Evolutionary conservation across 2,329 filamentous ascomycete genomes (phyloP).

Genomic region (Trichoderma sp.): DNA sequence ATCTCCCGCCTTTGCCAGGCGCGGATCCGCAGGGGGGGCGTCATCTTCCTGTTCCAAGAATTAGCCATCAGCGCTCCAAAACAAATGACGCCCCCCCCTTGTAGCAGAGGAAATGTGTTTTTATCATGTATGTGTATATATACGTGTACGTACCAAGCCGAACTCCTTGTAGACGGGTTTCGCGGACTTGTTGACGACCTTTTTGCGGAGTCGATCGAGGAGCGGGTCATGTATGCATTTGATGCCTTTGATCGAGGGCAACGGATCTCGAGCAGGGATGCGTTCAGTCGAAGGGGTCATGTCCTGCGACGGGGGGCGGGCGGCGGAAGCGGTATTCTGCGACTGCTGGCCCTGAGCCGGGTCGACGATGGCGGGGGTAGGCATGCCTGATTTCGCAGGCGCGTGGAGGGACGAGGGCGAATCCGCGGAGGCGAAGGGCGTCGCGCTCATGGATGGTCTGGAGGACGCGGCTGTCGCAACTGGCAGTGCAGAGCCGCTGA

Average conservation of each 20-base stretch:
- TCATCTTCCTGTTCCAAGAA: constrained; percentile 72
- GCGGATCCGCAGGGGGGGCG: constrained; percentile 77
- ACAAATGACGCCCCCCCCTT: constrained; percentile 65
- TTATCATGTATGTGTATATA: constrained; percentile 25
- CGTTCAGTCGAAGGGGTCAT: constrained; percentile 44
- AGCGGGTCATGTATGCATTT: constrained; percentile 65
- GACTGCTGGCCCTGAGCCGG: constrained; percentile 35
- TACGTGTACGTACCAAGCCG: constrained; percentile 63
- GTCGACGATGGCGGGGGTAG: constrained; percentile 54
- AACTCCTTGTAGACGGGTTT: constrained; percentile 66
- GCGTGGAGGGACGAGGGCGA: constrained; percentile 55
- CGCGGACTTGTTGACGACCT: constrained; percentile 56
- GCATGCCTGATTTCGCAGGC: constrained; percentile 57
- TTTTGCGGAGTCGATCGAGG: constrained; percentile 54
- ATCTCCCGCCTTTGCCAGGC: constrained; percentile 67
- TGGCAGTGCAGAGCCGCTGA: constrained; percentile 56
- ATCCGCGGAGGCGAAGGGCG: constrained; percentile 43
- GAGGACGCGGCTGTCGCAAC: constrained; percentile 47
- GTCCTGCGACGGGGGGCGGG: constrained; percentile 41
- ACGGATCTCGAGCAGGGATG: constrained; percentile 60
- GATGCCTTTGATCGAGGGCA: constrained; percentile 56
- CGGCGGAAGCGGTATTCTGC: constrained; percentile 36
- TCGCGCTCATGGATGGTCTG: constrained; percentile 45
- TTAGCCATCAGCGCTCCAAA: constrained; percentile 60
- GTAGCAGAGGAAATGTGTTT: constrained; percentile 43